Evolutionary conservation across 805 yeast genomes (phyloP).

Genomic region (Geotrichum ghanense): DNA sequence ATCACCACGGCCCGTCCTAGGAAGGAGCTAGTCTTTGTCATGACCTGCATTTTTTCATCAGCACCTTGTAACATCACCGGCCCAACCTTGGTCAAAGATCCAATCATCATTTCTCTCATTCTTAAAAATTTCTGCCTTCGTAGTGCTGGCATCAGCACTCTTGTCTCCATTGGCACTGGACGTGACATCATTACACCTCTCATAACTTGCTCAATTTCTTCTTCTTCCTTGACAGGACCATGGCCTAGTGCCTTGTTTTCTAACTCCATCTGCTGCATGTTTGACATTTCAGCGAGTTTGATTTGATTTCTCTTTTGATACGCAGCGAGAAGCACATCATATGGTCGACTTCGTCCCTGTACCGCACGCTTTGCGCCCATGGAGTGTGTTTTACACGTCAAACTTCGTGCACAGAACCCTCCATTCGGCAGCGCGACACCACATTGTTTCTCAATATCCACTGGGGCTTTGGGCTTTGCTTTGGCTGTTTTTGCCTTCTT

Average conservation of each 20-base stretch:
- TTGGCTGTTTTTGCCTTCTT: conserved; percentile 9
- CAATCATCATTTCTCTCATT: conserved; percentile 83
- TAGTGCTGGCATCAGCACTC: conserved; percentile 58
- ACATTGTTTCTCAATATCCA: conserved; percentile 84
- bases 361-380: conserved; percentile 93
- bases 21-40: conserved; percentile 24
- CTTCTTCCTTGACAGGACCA: conserved; percentile 63
- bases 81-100: conserved; percentile 50
- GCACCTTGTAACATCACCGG: conserved; percentile 41
- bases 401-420: conserved; percentile 78
- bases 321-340: conserved; percentile 71
- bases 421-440: conserved; percentile 85
- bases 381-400: conserved; percentile 87
- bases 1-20: conserved; percentile 25
- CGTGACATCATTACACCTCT: conserved; percentile 71
- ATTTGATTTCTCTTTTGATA: conserved; percentile 85
- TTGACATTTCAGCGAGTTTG: conserved; percentile 45
- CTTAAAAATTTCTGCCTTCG: conserved; percentile 59
- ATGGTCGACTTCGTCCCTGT: conserved; percentile 77
- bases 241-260: conserved; percentile 21
- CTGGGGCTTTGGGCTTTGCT: conserved; percentile 61
- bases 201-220: conserved; percentile 80
- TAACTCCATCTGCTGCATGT: conserved; percentile 26
- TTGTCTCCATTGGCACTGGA: conserved; percentile 66
- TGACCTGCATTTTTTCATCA: conserved; percentile 15